A percentile compares a stretch with the other conserved stretches of the same genome.
Conservation (phyloP, 2,329 filamentous ascomycete genomes). For the Penicillium griseofulvum region DNA sequence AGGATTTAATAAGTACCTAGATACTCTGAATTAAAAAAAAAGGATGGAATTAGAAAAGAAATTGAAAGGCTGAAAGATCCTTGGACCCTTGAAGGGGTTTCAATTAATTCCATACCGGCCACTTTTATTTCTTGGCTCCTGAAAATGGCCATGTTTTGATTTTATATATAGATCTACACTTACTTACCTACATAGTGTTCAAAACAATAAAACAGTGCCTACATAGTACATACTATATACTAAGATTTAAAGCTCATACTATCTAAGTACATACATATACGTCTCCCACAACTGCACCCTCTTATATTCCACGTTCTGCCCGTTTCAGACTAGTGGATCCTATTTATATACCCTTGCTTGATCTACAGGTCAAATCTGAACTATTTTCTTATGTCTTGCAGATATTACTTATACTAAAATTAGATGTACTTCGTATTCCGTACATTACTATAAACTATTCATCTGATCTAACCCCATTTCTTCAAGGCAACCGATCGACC, state of each 20-base stretch:
- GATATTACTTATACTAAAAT: neutral
- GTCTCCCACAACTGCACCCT: neutral
- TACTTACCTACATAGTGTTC: too few species aligned
- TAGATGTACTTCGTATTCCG: neutral
- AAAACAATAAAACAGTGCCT: too few species aligned
- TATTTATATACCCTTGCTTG: slow-evolving; percentile 5
- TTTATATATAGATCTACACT: too few species aligned
- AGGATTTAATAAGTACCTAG: neutral
- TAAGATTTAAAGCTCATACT: too few species aligned
- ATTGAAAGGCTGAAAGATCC: neutral
- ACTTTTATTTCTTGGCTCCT: slow-evolving; percentile 7
- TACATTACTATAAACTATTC: neutral
- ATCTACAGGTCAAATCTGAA: neutral
- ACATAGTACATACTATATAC: too few species aligned
- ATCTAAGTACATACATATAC: too few species aligned
- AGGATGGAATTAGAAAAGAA: neutral
- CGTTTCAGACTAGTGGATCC: neutral
- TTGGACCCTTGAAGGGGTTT: slow-evolving; percentile 4
- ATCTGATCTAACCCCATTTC: neutral
- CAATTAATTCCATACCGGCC: slow-evolving; percentile 11
- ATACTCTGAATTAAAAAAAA: neutral
- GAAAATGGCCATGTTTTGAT: too few species aligned
- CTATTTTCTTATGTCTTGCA: neutral
- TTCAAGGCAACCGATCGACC: neutral
- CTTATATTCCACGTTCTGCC: neutral